Evolutionary conservation across 345 rosid genomes (phyloP), one percentile per base, ranked within the genome.

Genomic region (Populus simonii): DNA sequence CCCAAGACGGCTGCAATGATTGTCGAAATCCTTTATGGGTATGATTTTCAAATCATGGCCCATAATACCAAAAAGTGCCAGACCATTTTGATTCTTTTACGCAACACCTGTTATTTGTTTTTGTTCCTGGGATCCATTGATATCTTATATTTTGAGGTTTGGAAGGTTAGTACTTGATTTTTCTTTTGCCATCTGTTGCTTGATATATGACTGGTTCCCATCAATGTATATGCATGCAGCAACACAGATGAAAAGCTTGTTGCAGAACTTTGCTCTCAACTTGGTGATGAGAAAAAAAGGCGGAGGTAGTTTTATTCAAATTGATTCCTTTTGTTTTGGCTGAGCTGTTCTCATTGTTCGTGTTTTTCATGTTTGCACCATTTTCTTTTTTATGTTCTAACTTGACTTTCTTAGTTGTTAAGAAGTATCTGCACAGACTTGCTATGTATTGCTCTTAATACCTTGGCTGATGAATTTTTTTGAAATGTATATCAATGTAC

Each of bases 171-270:
- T 57, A 73, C 78, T 75, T 73, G 49, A 68, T 45, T 43, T 53
- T 74, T 15, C 7, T 8, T 72, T 70, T 66, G n/a, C 29, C 68
- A 7, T 22, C 16, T 79, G 31, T 36, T 67, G 25, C 47, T 65
- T 35, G 43, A 55, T 27, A 12, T 73, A 67, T 55, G 18, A 38
- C 27, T 67, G 51, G 45, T 57, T 73, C 43, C 33, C 76, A 84
- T 82, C 68, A 51, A 41, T 81, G 67, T 59, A 70, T 55, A 78
- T 78, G 66, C 81, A 71, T 53, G 74, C 88, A 96, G 99, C 86
- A 96, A 89, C 80, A 85, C 84, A 70, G 99, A 96, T 91, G 99
- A 96, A 85, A 96, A 88, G 83, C 93, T 96, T 84, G 99, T 92
- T 72, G 92, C 99, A 82, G 92, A 95, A 53, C 89, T 96, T 80